Conservation (phyloP, 1,284 basidiomycete species). For the Rugiboletus extremiorientalis region DNA sequence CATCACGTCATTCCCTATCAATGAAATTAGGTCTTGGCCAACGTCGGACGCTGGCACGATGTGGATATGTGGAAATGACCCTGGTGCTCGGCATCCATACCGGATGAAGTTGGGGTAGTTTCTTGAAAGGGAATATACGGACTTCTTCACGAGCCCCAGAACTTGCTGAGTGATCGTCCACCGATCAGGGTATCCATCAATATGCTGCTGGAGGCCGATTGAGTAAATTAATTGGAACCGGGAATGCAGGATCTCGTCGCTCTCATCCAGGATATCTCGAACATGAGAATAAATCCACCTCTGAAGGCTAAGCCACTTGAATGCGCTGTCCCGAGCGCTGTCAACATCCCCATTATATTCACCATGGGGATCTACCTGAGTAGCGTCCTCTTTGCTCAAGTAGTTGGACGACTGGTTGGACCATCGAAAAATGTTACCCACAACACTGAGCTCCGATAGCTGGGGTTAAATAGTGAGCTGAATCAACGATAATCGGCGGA, state of each 20-base stretch:
- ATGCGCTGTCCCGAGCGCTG: too few relatives aligned
- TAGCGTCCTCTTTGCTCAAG: conserved; percentile 2
- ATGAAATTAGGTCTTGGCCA: conserved; percentile 19
- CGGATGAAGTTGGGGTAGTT: conserved; percentile 8
- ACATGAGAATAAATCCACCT: conserved; percentile 28
- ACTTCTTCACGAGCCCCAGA: conserved; percentile 24
- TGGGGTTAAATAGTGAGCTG: too few relatives aligned
- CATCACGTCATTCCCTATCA: conserved; percentile 28
- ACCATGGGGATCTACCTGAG: too few relatives aligned
- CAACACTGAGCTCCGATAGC: too few relatives aligned
- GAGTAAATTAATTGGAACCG: conserved; percentile 46
- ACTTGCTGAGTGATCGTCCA: conserved; percentile 45
- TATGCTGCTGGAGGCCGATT: conserved; percentile 37
- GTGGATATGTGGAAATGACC: conserved; percentile 33
- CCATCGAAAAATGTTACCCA: too few relatives aligned
- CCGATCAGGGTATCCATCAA: conserved; percentile 45
- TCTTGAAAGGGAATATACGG: conserved; percentile 4
- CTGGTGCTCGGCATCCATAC: not conserved
- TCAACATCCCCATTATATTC: too few relatives aligned
- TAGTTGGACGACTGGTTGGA: too few relatives aligned
- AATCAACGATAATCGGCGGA: too few relatives aligned
- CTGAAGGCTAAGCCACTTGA: conserved; percentile 19
- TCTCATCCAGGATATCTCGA: conserved; percentile 45
- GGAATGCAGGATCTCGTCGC: conserved; percentile 42
- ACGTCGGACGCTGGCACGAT: conserved; percentile 24